Base-by-base conservation (phyloP, 768 basidiomycete genomes). In the Suillus subaureus region DNA sequence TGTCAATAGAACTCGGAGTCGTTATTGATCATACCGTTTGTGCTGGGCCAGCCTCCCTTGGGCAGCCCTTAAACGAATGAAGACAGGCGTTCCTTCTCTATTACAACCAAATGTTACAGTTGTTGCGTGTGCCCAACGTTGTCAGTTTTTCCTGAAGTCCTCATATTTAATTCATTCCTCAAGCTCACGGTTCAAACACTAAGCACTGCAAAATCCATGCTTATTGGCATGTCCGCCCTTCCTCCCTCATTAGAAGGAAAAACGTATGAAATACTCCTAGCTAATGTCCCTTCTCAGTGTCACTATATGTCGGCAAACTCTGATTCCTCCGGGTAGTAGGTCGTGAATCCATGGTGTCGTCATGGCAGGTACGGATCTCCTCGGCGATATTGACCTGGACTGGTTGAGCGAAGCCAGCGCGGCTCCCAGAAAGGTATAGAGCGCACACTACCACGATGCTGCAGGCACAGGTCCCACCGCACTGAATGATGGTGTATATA, bases 401-500 rank as follows among this genome's bases (percentile, higher is more conserved):
- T 31, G 18, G 52, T 11, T 4, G 52, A 21, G 28, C 9, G 5
- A 31, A 18, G 2, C 47, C 57, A 18, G 37, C 51, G 11, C 23
- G 28, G 43, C 31, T 66, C 2, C 63, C 26, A n/a, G 40, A 39
- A 4, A 63, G n/a, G 21, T 63, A 26, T 28, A 71, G 21, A 15
- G 33, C 49, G 56, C 66, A 58, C 16, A 67, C n/a, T 12, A 70
- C 63, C 16, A 70, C 28, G 3, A 70, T 70, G 42, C 65, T 60
- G 6, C 37, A 57, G 3, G 70, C 64, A 39, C 65, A 69, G 12
- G 70, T 35, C 1, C 43, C 70, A 23, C 70, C 70, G n/a, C 68
- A 71, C 43, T 71, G 70, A 16, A 71, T 61, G 57, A 71, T 61
- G 23, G 66, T 69, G 64, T 64, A 65, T 15, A 71, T 67, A 4